These are phyloP conservation scores for Irpex sp. DNA, from an alignment of 1,284 basidiomycete genomes.

Conservation along the genomic window DNA sequence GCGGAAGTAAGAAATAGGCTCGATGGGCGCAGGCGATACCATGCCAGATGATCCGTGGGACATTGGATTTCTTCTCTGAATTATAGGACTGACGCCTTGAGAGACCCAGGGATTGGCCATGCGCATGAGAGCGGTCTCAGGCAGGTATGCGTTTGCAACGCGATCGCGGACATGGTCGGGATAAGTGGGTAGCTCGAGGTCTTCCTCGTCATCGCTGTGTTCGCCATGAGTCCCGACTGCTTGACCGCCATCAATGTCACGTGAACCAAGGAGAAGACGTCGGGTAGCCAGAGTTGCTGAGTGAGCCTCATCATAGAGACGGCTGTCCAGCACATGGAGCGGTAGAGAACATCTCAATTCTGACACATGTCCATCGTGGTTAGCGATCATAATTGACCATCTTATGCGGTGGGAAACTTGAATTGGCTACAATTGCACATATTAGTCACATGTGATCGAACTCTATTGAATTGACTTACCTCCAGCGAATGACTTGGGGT, in stretches of 20 bases:
- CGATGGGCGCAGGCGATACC: slow-evolving; percentile 27
- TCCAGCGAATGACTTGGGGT: slow-evolving; percentile 65
- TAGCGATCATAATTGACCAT: slow-evolving; percentile 76
- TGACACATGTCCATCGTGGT: slow-evolving; percentile 85
- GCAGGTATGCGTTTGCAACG: slow-evolving; percentile 75
- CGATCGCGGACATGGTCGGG: slow-evolving; percentile 86
- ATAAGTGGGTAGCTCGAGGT: slow-evolving; percentile 82
- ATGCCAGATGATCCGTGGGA: slow-evolving; percentile 20
- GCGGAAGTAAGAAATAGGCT: slow-evolving; percentile 19
- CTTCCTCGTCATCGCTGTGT: slow-evolving; percentile 48
- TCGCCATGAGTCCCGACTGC: slow-evolving; percentile 32
- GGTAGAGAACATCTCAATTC: slow-evolving; percentile 91
- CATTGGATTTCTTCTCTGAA: slow-evolving; percentile 12
- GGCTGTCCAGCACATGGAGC: slow-evolving; percentile 74
- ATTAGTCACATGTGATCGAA: background rate
- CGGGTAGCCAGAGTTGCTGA: slow-evolving; percentile 70
- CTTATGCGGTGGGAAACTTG: slow-evolving; percentile 70
- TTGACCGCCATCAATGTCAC: slow-evolving; percentile 32
- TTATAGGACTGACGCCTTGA: slow-evolving; percentile 37
- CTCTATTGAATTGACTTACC: slow-evolving; percentile 18
- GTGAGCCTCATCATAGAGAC: slow-evolving; percentile 73
- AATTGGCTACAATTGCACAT: slow-evolving; percentile 46
- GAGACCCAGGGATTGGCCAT: slow-evolving; percentile 62
- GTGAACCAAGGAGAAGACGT: slow-evolving; percentile 55
- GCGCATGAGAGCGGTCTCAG: slow-evolving; percentile 61